These are phyloP conservation scores for Penicillium crystallinum DNA, from an alignment of 495 filamentous ascomycete genomes.

Conservation along the genomic window DNA sequence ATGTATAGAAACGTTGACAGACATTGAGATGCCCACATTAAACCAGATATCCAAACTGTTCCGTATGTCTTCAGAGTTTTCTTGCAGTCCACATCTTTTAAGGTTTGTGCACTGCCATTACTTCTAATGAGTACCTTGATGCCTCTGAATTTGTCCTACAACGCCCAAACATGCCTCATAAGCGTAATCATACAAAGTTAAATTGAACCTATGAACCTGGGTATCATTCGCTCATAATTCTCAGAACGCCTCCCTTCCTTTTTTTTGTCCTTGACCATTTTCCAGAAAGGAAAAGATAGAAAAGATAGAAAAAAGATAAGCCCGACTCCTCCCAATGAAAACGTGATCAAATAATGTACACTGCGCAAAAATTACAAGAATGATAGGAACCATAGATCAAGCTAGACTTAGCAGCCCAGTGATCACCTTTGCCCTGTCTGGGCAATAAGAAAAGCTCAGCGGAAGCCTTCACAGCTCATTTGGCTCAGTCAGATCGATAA, in stretches of 20 bases:
- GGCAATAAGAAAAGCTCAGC: not conserved
- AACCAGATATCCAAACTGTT: too few relatives aligned
- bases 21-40: too few relatives aligned
- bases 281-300: too few relatives aligned
- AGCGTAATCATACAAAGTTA: not conserved
- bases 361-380: not conserved
- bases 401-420: not conserved
- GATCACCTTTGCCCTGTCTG: not conserved
- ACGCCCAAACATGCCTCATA: not conserved
- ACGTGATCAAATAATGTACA: not conserved
- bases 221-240: conserved; percentile 2
- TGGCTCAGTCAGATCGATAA: not conserved
- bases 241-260: not conserved
- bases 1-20: too few relatives aligned
- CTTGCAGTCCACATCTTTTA: too few relatives aligned
- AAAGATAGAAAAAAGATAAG: too few relatives aligned
- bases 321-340: not conserved
- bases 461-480: not conserved
- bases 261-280: not conserved
- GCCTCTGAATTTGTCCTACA: too few relatives aligned
- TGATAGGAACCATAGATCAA: not conserved
- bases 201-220: not conserved
- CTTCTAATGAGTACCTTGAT: too few relatives aligned
- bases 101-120: too few relatives aligned
- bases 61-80: too few relatives aligned